Percentiles rank a stretch among this genome's conserved stretches.
Evolutionary conservation across 805 yeast species (phyloP).

Genomic region (Hanseniaspora lindneri): DNA sequence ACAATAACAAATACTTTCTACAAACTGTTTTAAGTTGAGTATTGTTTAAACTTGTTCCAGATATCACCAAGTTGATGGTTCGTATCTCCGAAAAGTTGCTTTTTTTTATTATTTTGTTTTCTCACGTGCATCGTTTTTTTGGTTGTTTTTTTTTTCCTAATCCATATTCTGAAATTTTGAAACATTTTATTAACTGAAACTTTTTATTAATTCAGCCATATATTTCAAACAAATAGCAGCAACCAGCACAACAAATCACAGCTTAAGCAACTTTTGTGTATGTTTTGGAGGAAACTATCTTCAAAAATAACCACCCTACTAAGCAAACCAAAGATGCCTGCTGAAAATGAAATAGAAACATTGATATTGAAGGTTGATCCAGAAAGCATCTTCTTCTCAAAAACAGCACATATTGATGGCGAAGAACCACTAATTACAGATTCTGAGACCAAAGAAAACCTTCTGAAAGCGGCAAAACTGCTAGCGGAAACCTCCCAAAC

Average conservation of each 20-base stretch:
- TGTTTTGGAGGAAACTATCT: background rate
- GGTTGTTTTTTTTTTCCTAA: too few relatives aligned
- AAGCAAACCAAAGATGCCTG: background rate
- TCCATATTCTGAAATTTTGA: too few relatives aligned
- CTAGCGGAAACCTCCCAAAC: constrained; percentile 43
- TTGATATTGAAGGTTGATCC: constrained; percentile 46
- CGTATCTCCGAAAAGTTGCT: background rate
- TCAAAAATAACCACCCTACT: background rate
- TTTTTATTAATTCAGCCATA: too few relatives aligned
- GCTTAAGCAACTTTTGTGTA: too few relatives aligned
- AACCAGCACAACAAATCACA: too few relatives aligned
- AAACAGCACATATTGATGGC: constrained; percentile 30
- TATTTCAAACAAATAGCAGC: too few relatives aligned
- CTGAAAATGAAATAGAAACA: constrained; percentile 26
- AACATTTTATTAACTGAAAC: too few relatives aligned
- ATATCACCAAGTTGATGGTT: background rate
- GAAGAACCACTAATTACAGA: constrained; percentile 39
- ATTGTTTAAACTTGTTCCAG: too few relatives aligned
- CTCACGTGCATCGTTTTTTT: too few relatives aligned
- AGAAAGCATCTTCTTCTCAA: constrained; percentile 36
- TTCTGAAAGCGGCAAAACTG: constrained; percentile 48
- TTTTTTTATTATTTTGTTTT: too few relatives aligned
- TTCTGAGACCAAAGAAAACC: constrained; percentile 38
- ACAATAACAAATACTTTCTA: too few relatives aligned
- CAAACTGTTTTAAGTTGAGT: too few relatives aligned